Conservation (phyloP, 345 rosid species). For the Cardamine resedifolia region DNA sequence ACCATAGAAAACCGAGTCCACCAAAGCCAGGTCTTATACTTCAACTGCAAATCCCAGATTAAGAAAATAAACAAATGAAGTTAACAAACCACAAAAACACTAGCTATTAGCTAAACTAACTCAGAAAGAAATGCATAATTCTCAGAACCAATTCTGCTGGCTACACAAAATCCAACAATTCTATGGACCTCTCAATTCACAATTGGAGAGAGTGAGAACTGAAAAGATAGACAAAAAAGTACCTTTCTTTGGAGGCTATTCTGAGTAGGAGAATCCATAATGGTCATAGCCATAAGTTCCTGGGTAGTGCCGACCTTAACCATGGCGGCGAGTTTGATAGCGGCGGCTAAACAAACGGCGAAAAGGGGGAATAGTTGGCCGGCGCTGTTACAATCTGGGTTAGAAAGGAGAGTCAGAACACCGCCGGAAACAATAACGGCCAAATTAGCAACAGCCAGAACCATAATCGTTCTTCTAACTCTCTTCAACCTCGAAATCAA, state of each 20-base stretch:
- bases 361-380: slow-evolving; percentile 37
- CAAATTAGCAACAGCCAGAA: slow-evolving; percentile 53
- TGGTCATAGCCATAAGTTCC: slow-evolving; percentile 58
- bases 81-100: slow-evolving; percentile 4
- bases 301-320: slow-evolving; percentile 60
- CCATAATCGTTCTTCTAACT: slow-evolving; percentile 47
- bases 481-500: slow-evolving; percentile 45
- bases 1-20: slow-evolving; percentile 67
- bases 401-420: slow-evolving; percentile 38
- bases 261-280: slow-evolving; percentile 54
- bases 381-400: slow-evolving; percentile 41
- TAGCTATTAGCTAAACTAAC: background rate
- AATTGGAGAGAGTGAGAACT: slow-evolving; percentile 1
- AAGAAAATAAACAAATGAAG: background rate
- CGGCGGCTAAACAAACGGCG: slow-evolving; percentile 53
- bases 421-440: slow-evolving; percentile 52
- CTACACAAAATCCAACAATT: background rate
- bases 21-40: slow-evolving; percentile 82
- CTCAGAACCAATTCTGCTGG: background rate
- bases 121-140: background rate
- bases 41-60: slow-evolving; percentile 46
- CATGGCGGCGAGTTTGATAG: slow-evolving; percentile 54
- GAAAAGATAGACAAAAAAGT: background rate
- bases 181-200: background rate
- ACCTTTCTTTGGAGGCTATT: slow-evolving; percentile 65